Percentiles rank a stretch among this genome's conserved stretches.
Evolutionary conservation across 441 rosid species (phyloP).

Genomic region (Aquilaria agallochum): DNA sequence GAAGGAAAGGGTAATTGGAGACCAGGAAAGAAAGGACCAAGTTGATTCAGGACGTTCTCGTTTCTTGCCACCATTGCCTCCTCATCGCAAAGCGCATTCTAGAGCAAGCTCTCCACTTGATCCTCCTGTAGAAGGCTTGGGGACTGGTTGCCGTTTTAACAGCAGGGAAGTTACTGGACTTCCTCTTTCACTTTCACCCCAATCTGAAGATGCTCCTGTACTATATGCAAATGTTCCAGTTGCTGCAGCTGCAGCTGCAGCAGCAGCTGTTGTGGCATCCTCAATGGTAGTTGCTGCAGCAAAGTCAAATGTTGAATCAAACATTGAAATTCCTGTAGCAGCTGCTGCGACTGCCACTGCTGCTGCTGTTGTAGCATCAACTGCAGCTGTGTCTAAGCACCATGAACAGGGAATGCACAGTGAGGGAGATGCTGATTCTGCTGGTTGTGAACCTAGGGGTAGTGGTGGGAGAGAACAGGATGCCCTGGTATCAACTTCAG

Average conservation of each 20-base stretch:
- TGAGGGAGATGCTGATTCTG: conserved; percentile 54
- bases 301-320: conserved; percentile 59
- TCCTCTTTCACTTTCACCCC: conserved; percentile 26
- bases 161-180: conserved; percentile 37
- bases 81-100: conserved; percentile 36
- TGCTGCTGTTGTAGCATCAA: conserved; percentile 90
- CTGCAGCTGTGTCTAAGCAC: conserved; percentile 79
- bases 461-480: conserved; percentile 44
- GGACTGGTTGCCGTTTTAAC: conserved; percentile 28
- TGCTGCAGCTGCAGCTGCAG: conserved; percentile 84
- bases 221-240: conserved; percentile 70
- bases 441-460: conserved; percentile 42
- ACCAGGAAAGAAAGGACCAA: conserved; percentile 28
- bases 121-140: conserved; percentile 33
- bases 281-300: conserved; percentile 93
- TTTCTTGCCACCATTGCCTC: conserved; percentile 80
- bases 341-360: conserved; percentile 98
- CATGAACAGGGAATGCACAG: conserved; percentile 47
- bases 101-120: conserved; percentile 29
- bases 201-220: conserved; percentile 43
- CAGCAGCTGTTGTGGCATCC: conserved; percentile 96
- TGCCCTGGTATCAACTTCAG: conserved; percentile 37
- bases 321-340: conserved; percentile 81
- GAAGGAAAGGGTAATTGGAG: conserved; percentile 27
- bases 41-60: conserved; percentile 34